Conservation (phyloP, 23 red algal species). For the Chondrus crispus region DNA sequence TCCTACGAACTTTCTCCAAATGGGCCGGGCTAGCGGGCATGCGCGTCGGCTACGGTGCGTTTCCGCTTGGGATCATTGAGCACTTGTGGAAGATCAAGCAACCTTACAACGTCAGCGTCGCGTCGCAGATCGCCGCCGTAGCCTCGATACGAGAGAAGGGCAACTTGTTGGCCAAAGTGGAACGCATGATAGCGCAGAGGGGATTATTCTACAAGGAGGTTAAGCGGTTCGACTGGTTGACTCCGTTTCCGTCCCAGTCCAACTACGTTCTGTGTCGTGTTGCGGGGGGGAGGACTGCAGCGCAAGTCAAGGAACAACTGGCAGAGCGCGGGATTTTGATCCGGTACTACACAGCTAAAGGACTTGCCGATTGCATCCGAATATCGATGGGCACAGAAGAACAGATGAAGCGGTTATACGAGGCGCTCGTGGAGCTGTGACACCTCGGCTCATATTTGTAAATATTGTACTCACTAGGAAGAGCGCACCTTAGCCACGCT, state of each 20-base stretch:
- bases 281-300: slow-evolving; percentile 40
- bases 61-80: slow-evolving; percentile 75
- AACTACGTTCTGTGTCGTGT: slow-evolving; percentile 97
- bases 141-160: slow-evolving; percentile 61
- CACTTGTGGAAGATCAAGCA: slow-evolving; percentile 99
- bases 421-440: slow-evolving; percentile 69
- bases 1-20: slow-evolving; percentile 95
- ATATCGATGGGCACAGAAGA: slow-evolving; percentile 93
- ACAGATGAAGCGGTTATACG: slow-evolving; percentile 86
- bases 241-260: slow-evolving; percentile 78
- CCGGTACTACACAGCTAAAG: slow-evolving; percentile 84
- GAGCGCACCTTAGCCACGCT: no score
- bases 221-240: slow-evolving; percentile 44
- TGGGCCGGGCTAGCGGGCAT: slow-evolving; percentile 94
- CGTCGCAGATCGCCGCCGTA: slow-evolving; percentile 76
- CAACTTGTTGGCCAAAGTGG: slow-evolving; percentile 76
- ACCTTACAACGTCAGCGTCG: slow-evolving; percentile 96
- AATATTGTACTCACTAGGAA: no score
- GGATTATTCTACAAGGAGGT: slow-evolving; percentile 65
- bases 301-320: slow-evolving; percentile 55
- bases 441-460: no score
- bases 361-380: slow-evolving; percentile 83
- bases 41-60: slow-evolving; percentile 93
- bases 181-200: slow-evolving; percentile 62
- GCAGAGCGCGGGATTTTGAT: slow-evolving; percentile 84